Evolutionary conservation across 495 filamentous ascomycete species (phyloP), one percentile per base, ranked within the genome.

Genomic region (Hyphodiscus hymeniophilus): DNA sequence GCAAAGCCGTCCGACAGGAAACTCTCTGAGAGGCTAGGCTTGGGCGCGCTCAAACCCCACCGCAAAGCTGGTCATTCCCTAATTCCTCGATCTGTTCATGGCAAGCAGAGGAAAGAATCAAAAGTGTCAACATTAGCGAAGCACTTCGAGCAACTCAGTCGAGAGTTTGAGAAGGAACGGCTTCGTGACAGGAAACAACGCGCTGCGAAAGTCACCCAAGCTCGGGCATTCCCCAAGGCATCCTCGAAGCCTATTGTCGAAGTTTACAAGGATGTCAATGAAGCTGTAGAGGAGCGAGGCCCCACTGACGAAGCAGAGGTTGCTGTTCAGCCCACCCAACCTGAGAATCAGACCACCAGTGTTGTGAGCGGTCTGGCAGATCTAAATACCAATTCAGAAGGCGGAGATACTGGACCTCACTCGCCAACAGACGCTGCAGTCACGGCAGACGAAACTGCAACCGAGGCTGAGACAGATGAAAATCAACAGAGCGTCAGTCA

Each of bases 191-290:
- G 84, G 59, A 80, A 81, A 40, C 84, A 89, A 57, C 75, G 87
- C 48, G 85, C 85, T 35, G 84, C 86, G n/a, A 87, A 81, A 55
- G 83, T 81, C 58, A 79, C 81, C 13, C 82, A 87, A 58, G 81
- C 85, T 0, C 79, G 90, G 45, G 89, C 87, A 16, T 89, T 89
- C 57, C 92, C 91, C 13, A 78, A 90, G 47, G 83, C 89, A 12
- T 89, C 87, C n/a, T 94, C 91, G 18, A 92, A 89, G 60, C 89
- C 94, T 1, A 90, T 94, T 52, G 91, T 99, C 13, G 88, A 95
- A 62, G 87, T 99, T 38, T 99, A 95, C 61, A 79, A 82, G 51
- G 89, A 95, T 58, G 87, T 94, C 11, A 79, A 85, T 51, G 89
- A 96, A 60, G 92, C 94, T 30, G 89, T 96, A 6, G 85, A 87